Base-by-base conservation (phyloP, 352 stramenopile genomes). In the Blastocystis sp. region DNA sequence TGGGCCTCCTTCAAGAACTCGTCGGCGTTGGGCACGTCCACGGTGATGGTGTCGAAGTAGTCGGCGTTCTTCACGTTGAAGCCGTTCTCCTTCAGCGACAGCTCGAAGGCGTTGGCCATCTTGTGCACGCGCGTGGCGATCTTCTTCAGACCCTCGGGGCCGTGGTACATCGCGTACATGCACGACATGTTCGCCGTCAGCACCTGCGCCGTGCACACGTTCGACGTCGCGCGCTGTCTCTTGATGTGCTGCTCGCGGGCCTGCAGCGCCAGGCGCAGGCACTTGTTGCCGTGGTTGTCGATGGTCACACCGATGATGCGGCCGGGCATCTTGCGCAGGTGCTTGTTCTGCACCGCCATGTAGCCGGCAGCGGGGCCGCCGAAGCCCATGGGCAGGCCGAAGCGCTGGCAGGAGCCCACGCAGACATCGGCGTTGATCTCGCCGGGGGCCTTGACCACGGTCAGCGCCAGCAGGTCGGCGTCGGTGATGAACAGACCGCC, bases 181-280 rank as follows among this genome's bases (percentile, higher is more conserved):
- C 68, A 88, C 6, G 96, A 96, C 95, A 99, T 98, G 92, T 99
- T 99, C 48, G 97, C 97, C 57, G 99, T 91, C 68, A 99, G 90
- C 61, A 96, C 96, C 91, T 99, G 97, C 0, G 97, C 96, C 45
- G 97, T 99, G 90, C 97, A 99, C 91, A 99, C 98, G 91, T 99
- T 99, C 76, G 92, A 97, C 1, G 97, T 99, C 3, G 97, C 97
- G 92, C 98, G 99, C 91, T 99, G 96, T 78, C 97, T 94, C 84
- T 95, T 94, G 91, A 99, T 99, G 91, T 98, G 96, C 90, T 97
- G 95, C 91, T 99, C 97, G 79, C 97, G 94, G 7, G 97, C 99
- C 92, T 99, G 97, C 95, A 99, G 98, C 24, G 97, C 96, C 96
- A 99, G 98, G 40, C 97, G 94, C 62, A 99, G 91, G 57, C 94